Base-by-base conservation (phyloP, 2,329 filamentous ascomycete species). In the Nemania sp. region DNA sequence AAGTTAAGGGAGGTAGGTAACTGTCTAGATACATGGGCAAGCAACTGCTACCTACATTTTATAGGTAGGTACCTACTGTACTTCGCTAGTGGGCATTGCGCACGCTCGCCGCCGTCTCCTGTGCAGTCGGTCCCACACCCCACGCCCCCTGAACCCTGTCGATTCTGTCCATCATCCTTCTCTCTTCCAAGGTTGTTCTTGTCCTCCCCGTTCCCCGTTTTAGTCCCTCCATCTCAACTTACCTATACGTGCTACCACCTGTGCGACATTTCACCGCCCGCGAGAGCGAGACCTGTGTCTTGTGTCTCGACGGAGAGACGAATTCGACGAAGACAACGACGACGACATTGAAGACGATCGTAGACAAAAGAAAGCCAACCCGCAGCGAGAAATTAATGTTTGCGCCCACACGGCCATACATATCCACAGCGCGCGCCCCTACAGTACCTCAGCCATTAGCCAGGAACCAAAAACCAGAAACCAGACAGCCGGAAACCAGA, bases 181-280 rank as follows among this genome's bases (percentile, higher is more conserved):
- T 8, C 4, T 8, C 67, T 53, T 69, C 70, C n/a, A n/a, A n/a
- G n/a, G n/a, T 62, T 63, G 59, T 61, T 64, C 68, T 59, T 70
- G 68, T 72, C 65, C 65, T 72, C 65, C 62, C 70, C 51, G 67
- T 67, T 60, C 68, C 69, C 67, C 70, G 64, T 70, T 66, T 67
- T 63, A 70, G 64, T 63, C 64, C 62, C 64, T 68, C 68, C 70
- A 59, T 70, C 65, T 60, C 66, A 68, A 62, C 60, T n/a, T 24
- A 60, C 24, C 26, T 38, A n/a, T 26, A 43, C 51, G 62, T 58
- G 20, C 38, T 66, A 57, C 59, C 64, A 70, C 45, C 64, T 35
- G 70, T 72, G 70, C 70, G 67, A 72, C 70, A 69, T 71, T 68
- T 68, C 62, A 72, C 70, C 66, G 61, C 67, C 69, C 68, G 70